phyloP scores from a whole-genome alignment of 768 basidiomycete genomes.

The Trametes maxima region DNA sequence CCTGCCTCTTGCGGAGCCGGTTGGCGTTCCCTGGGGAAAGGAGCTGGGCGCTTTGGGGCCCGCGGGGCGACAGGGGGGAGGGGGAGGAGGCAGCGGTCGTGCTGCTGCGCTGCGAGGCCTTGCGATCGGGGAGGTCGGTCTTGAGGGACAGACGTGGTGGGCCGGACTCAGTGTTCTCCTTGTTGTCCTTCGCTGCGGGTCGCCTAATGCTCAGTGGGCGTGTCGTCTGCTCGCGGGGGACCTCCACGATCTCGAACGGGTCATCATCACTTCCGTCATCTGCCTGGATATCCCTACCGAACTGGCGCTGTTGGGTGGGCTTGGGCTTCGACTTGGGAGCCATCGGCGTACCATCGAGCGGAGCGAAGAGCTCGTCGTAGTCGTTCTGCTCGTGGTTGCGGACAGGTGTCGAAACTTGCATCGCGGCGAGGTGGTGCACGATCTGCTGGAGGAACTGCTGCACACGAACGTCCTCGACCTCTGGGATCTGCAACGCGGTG shows the following conservation, averaged over 20 bases:
- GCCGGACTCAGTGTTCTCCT: conserved; percentile 54
- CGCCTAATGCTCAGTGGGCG: conserved; percentile 48
- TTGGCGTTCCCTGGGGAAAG: conserved; percentile 44
- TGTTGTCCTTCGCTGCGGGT: conserved; percentile 39
- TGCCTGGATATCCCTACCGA: conserved; percentile 21
- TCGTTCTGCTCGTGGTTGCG: conserved; percentile 2
- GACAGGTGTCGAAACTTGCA: conserved; percentile 44
- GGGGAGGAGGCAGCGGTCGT: conserved; percentile 27
- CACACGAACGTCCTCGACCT: conserved; percentile 72
- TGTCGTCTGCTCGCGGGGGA: conserved; percentile 30
- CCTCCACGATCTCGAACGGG: conserved; percentile 15
- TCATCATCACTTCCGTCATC: neutral
- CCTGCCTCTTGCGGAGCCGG: conserved; percentile 25
- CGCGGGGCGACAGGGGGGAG: conserved; percentile 31
- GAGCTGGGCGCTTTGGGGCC: conserved; percentile 50
- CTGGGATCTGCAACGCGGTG: conserved; percentile 48
- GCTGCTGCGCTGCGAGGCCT: conserved; percentile 48
- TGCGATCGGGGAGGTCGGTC: conserved; percentile 27
- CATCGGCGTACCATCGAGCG: conserved; percentile 9
- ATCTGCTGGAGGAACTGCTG: conserved; percentile 88
- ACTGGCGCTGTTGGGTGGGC: conserved; percentile 18
- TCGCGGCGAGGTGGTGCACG: conserved; percentile 73
- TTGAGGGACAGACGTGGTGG: conserved; percentile 18
- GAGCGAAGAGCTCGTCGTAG: conserved; percentile 23
- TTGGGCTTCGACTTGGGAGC: neutral